Evolutionary conservation across 345 rosid genomes (phyloP), one percentile per base, ranked within the genome.

Genomic region (Eutrema yunnanense): DNA sequence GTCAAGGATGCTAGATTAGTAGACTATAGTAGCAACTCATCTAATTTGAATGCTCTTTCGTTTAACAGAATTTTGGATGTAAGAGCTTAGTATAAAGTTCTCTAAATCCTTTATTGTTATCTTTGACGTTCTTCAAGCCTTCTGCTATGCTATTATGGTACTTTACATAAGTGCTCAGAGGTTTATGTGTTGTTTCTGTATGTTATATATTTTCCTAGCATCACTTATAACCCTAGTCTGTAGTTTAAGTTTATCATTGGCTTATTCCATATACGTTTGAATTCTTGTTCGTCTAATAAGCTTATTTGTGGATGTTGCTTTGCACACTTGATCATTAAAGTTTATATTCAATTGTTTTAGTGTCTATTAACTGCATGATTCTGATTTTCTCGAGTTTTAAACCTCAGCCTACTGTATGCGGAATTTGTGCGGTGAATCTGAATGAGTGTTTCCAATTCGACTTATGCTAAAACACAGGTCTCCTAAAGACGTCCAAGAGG

Each of bases 401-500:
- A 49, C 79, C 82, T 56, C 57, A 73, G 81, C 77, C 73, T 63
- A 40, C 51, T 48, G 9, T 67, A 42, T 41, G 68, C 38, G 16
- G 54, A 80, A 56, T 80, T 36, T 43, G 37, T 71, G 69, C 58
- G 84, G 79, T 65, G 74, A 62, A 65, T 81, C 89, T 86, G 81
- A 84, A 81, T 63, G 71, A 74, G 74, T 80, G 78, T 78, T 73
- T 91, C 83, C 83, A 81, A 83, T 86, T 86, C 83, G 53, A 73
- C 80, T 95, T 84, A 81, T 90, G 85, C 80, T 71, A 80, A 77
- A 82, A 84, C 83, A 84, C 97, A 92, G 99, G 98, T 87, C 88
- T 57, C 81, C 90, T 54, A 88, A 84, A 87, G 98, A 92, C 65
- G 83, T 87, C 77, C 81, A 84, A n/a, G n/a, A n/a, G 62, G 96